Base-by-base conservation (phyloP, 208 protist species). In the Strigomonas culicis region DNA sequence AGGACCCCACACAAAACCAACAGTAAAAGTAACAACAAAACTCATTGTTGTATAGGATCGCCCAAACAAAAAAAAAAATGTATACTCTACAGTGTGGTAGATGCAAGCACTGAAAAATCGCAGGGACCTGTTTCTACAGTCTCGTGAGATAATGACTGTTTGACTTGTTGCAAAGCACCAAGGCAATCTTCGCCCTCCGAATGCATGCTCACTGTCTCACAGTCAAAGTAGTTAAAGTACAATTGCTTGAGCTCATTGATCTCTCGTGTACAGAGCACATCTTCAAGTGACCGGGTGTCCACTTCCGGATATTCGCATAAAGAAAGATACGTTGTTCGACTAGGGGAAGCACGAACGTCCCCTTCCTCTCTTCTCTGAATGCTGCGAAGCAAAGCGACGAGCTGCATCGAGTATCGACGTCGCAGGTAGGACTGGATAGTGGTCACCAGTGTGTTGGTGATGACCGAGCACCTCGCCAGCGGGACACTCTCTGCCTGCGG, bases 191-290 rank as follows among this genome's bases (percentile, higher is more conserved):
- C 34, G 34, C 34, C 34, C 10, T 39, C 34, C 4, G 52, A 58
- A 22, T 31, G 13, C 13, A 86, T 68, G 25, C 71, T 77, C 4
- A 89, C 59, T 36, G 82, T 72, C 69, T 95, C 85, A 50, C 89
- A 95, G 50, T 95, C 89, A 44, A 86, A 95, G 60, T 92, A 95
- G 74, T 95, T 86, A 75, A 95, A 95, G 66, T 95, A 95, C 22
- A 95, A 67, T 57, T 95, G 89, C 55, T 86, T 86, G 30, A 95
- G 75, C 28, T 81, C 65, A 34, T 62, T 75, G 11, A 95, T 74
- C 56, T 92, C 86, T 15, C 74, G 71, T 52, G 69, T 60, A 58
- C 91, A 85, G 0, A 95, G 68, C 13, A 83, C 22, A 17, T 93
- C 87, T 19, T 84, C 82, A 1, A 77, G 53, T 7, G 56, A 39